Percentiles rank a stretch among this genome's conserved stretches.
These are phyloP conservation scores for Spathaspora boniae DNA, from an alignment of 805 yeast species.

Conservation along the genomic window DNA sequence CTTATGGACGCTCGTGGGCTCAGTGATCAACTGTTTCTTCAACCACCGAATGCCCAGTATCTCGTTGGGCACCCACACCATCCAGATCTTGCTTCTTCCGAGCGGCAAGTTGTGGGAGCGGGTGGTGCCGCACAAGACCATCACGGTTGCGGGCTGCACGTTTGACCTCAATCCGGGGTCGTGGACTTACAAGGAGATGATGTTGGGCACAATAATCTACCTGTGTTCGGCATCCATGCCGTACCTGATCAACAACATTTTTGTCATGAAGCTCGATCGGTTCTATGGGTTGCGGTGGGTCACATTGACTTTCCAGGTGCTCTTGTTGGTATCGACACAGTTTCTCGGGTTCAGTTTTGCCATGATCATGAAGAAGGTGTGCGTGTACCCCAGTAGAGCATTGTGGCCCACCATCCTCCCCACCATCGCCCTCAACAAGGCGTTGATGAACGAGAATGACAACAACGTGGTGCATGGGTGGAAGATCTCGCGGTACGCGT, in stretches of 20 bases:
- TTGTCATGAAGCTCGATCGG: slow-evolving; percentile 41
- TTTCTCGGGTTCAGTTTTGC: slow-evolving; percentile 68
- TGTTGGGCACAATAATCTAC: slow-evolving; percentile 42
- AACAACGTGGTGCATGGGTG: slow-evolving; percentile 27
- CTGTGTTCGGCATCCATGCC: slow-evolving; percentile 42
- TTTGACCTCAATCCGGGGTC: slow-evolving; percentile 39
- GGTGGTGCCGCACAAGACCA: slow-evolving; percentile 22
- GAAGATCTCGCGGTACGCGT: slow-evolving; percentile 40
- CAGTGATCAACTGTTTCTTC: slow-evolving; percentile 39
- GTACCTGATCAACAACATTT: slow-evolving; percentile 38
- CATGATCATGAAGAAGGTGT: slow-evolving; percentile 56
- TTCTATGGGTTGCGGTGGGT: slow-evolving; percentile 44
- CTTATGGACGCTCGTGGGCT: slow-evolving; percentile 40
- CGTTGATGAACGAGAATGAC: slow-evolving; percentile 32
- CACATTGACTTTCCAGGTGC: slow-evolving; percentile 49
- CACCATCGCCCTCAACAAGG: slow-evolving; percentile 39
- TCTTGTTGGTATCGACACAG: slow-evolving; percentile 53
- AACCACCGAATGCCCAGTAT: slow-evolving; percentile 40
- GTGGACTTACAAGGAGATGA: slow-evolving; percentile 45
- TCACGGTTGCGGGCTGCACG: slow-evolving; percentile 20
- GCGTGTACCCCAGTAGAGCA: slow-evolving; percentile 40
- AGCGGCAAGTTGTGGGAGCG: slow-evolving; percentile 40
- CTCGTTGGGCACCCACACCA: slow-evolving; percentile 32
- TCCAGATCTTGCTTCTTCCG: slow-evolving; percentile 38
- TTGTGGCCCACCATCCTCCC: slow-evolving; percentile 45